Base-by-base conservation (phyloP, 2,329 filamentous ascomycete species). In the Fusarium goolgardi region DNA sequence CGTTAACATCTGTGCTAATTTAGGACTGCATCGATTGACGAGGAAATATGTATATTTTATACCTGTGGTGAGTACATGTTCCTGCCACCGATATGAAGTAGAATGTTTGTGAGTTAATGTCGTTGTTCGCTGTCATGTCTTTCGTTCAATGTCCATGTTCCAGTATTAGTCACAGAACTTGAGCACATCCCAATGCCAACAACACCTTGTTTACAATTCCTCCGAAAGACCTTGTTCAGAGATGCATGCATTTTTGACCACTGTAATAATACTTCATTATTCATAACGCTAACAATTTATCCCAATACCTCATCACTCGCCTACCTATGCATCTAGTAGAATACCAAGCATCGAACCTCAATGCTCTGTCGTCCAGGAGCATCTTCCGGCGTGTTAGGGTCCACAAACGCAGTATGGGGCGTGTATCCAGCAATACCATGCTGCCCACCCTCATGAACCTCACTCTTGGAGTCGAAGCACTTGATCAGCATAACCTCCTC, bases 401-500 rank as follows among this genome's bases (percentile, higher is more conserved):
- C 72, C 11, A 71, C 60, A 20, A 74, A 74, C 0, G 72, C 72
- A 31, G 72, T 74, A 4, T 74, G 72, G 3, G 72, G 72, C 0
- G 72, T 74, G 12, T 71, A 54, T 0, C 61, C 69, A 3, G 72
- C 72, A 23, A 74, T 16, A 0, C 72, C 72, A 20, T 67, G 47
- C 31, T 52, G 37, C 0, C 72, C 72, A 0, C 57, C 64, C 4
- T 71, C 65, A n/a, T 68, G 65, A 7, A 67, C 69, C 25, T 74
- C 61, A 6, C 72, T 72, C 55, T 69, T 71, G 0, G 72, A 74
- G 40, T 74, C 72, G 13, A 71, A 74, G 12, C 72, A 74, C 63
- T 74, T 74, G 53, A 74, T 74, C 12, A 74, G 44, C 72, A 74
- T 73, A 10, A 67, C 72, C 49, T 74, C 72, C 5, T 74, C 72